Evolutionary conservation across 345 rosid genomes (phyloP), one percentile per base, ranked within the genome.

Genomic region (Schrenkiella parvula): DNA sequence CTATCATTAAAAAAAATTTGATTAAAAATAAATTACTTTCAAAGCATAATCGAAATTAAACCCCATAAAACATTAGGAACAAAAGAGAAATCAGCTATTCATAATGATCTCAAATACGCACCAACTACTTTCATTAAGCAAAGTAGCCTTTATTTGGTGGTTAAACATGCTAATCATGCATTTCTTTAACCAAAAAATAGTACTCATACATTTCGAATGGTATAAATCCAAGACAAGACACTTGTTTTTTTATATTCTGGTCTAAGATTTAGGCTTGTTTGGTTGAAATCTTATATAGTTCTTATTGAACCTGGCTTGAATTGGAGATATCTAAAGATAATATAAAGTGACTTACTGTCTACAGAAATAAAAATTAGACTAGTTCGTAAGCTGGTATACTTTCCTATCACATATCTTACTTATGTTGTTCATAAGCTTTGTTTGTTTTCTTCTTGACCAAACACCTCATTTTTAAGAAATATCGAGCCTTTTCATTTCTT

Each of bases 121-220:
- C 35, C 10, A 28, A 17, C 58, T 53, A 53, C 13, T 50, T 48
- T 25, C 56, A 25, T 51, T 13, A 25, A 25, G 34, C 56, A 51
- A 51, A 53, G n/a, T 53, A 53, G 58, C 35, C 21, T 28, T 53
- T 28, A 53, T 53, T n/a, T 53, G 58, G 58, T 28, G 58, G 58
- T 28, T 53, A 13, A 53, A 53, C 35, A 26, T 53, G 58, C 34
- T 51, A 51, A 51, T 51, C 8, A 50, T 23, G n/a, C 55, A 23
- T 50, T 50, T 50, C 55, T 9, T 3, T 21, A 47, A 47, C 8
- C 52, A 47, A 9, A 46, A 19, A 0, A 46, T 19, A 8, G 19
- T 46, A 8, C 5, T 34, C 37, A 34, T 34, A 34, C 37, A 34
- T 34, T 34, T 34, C 37, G 11, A 32, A 32, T 32, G 11, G 9